Evolutionary conservation across 352 stramenopile species (phyloP), one percentile per base, ranked within the genome.

Genomic region (Globisporangium parvum): DNA sequence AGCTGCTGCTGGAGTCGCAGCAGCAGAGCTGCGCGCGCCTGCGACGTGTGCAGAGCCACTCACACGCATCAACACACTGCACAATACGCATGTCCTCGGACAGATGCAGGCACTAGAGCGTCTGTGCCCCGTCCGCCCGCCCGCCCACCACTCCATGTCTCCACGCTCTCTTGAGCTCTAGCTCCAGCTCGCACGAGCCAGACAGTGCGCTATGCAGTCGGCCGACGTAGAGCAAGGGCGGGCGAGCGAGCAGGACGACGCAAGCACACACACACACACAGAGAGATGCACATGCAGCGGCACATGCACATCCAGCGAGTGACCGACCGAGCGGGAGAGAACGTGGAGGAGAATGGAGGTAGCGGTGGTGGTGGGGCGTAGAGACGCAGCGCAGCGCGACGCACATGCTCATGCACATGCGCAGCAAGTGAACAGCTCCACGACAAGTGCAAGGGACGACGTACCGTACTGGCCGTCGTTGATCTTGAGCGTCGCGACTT

Each of bases 401-500:
- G 39, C 39, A n/a, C 18, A 37, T 12, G 28, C n/a, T n/a, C n/a
- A n/a, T n/a, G 26, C 26, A 31, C 26, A 31, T 31, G 26, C 26
- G 6, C 6, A 46, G 40, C 40, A 6, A 5, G 11, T 37, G 31
- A 24, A 23, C 47, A 24, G 31, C 41, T 20, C 51, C 24, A 51
- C 9, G 35, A 8, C 26, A 21, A 44, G 11, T 24, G 9, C 41
- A 18, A 40, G 20, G 33, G 14, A 48, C 35, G 15, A 48, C 64
- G 41, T 65, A 85, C 73, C 71, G 51, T 63, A 63, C 57, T 70
- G 59, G 15, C 64, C 64, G 39, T 70, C 63, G 71, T 73, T 77
- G 59, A 73, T 78, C 69, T 80, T 76, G 54, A 85, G 75, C 46
- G 72, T 81, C 62, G 77, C 71, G 45, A 81, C 70, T 48, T 65